Conservation (phyloP, 306 rosid genomes). For the Urtica urens region DNA sequence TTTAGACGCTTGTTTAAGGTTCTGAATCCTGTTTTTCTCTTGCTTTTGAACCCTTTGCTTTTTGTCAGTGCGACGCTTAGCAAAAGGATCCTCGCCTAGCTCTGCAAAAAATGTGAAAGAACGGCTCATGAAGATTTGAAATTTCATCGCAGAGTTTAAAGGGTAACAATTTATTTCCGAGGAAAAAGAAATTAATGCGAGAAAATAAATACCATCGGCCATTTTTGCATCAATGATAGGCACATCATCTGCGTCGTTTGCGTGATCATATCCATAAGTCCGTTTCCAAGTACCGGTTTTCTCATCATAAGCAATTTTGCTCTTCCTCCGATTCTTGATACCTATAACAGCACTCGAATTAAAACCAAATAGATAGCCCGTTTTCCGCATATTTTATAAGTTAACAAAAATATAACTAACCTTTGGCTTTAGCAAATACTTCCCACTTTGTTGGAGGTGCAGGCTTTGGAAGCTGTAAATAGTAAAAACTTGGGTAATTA, state of each 20-base stretch:
- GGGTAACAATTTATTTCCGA: neutral
- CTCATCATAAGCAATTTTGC: conserved; percentile 60
- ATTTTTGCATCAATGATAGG: conserved; percentile 88
- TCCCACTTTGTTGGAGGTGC: conserved; percentile 94
- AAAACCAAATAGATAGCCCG: neutral
- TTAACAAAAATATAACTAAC: conserved; percentile 23
- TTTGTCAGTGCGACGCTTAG: conserved; percentile 60
- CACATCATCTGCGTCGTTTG: conserved; percentile 67
- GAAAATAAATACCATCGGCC: conserved; percentile 72
- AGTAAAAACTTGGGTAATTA: no score
- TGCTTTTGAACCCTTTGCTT: conserved; percentile 65
- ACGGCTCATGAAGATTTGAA: neutral
- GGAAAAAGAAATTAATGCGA: neutral
- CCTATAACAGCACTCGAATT: conserved; percentile 35
- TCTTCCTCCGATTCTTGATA: conserved; percentile 60
- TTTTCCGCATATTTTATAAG: neutral
- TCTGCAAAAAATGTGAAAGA: conserved; percentile 34
- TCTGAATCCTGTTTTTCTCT: conserved; percentile 59
- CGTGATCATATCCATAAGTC: conserved; percentile 71
- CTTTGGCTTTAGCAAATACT: conserved; percentile 63
- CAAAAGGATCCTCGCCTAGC: conserved; percentile 79
- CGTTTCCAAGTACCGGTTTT: conserved; percentile 71
- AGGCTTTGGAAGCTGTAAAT: conserved; percentile 66
- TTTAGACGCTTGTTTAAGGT: conserved; percentile 76
- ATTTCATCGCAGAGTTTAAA: neutral